Evolutionary conservation across 83 land plant species (phyloP).

Genomic region (Picea abies): DNA sequence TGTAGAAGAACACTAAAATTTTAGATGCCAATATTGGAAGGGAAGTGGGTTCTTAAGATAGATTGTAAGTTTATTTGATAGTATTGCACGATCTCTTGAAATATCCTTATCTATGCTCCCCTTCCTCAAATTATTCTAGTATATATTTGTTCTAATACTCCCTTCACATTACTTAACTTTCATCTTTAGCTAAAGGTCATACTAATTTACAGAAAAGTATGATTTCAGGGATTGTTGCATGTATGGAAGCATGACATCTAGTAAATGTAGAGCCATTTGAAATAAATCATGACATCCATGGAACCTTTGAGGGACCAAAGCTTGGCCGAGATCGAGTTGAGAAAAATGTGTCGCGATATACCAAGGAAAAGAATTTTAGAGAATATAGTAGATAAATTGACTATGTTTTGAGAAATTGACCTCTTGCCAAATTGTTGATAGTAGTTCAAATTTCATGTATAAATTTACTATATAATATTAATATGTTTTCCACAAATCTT

Average conservation of each 20-base stretch:
- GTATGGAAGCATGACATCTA: conserved; percentile 47
- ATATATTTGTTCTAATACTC: too few species aligned
- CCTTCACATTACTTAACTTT: too few species aligned
- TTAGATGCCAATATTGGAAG: conserved; percentile 69
- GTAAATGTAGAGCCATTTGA: conserved; percentile 63
- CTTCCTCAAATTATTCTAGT: too few species aligned
- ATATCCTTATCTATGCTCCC: too few species aligned
- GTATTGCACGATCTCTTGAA: too few species aligned
- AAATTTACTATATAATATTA: too few species aligned
- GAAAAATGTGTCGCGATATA: conserved; percentile 26
- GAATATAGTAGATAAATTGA: too few species aligned
- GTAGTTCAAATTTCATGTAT: too few species aligned
- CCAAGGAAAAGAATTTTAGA: neutral
- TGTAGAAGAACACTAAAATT: conserved; percentile 70
- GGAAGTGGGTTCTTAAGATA: conserved; percentile 8
- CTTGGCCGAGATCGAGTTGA: conserved; percentile 59
- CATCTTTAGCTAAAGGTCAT: neutral
- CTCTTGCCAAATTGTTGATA: too few species aligned
- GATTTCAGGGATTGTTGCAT: conserved; percentile 75
- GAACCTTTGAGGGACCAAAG: conserved; percentile 69
- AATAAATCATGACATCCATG: conserved; percentile 68
- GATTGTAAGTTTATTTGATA: too few species aligned
- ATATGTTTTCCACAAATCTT: too few species aligned
- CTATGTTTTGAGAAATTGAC: too few species aligned
- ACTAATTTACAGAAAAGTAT: neutral